Percentiles rank a stretch among this genome's conserved stretches.
phyloP scores from a whole-genome alignment of 139 green algal species.

The Raphidocelis subcapitata region DNA sequence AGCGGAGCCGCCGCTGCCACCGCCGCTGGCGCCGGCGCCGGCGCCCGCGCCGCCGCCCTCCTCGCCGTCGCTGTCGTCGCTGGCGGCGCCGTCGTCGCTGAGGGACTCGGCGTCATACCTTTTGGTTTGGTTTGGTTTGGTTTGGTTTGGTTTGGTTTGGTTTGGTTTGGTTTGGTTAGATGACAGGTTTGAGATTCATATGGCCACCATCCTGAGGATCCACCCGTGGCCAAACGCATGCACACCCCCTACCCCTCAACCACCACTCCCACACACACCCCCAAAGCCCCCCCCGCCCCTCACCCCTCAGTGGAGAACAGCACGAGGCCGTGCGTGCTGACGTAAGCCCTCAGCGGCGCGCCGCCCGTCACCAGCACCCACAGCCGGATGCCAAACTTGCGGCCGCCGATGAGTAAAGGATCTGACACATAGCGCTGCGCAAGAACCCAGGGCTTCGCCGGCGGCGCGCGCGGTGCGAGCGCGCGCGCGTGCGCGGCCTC shows the following conservation, averaged over 20 bases:
- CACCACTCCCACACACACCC: no score
- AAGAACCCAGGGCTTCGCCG: slow-evolving; percentile 43
- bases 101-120: neutral
- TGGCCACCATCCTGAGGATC: no score
- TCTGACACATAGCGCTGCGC: slow-evolving; percentile 54
- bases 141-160: no score
- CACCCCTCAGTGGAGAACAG: slow-evolving; percentile 54
- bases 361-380: slow-evolving; percentile 55
- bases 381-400: slow-evolving; percentile 64
- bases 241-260: no score
- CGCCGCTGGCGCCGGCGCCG: no score
- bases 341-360: slow-evolving; percentile 43
- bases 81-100: neutral
- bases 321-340: slow-evolving; percentile 49
- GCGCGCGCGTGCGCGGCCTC: slow-evolving; percentile 25
- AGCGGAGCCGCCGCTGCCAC: neutral
- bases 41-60: no score
- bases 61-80: no score
- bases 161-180: no score
- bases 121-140: neutral
- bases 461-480: no score
- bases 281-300: no score
- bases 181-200: no score
- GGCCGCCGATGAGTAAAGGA: slow-evolving; percentile 39
- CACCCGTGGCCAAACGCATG: no score